Base-by-base conservation (phyloP, 805 yeast species). In the Candida michaelii region DNA sequence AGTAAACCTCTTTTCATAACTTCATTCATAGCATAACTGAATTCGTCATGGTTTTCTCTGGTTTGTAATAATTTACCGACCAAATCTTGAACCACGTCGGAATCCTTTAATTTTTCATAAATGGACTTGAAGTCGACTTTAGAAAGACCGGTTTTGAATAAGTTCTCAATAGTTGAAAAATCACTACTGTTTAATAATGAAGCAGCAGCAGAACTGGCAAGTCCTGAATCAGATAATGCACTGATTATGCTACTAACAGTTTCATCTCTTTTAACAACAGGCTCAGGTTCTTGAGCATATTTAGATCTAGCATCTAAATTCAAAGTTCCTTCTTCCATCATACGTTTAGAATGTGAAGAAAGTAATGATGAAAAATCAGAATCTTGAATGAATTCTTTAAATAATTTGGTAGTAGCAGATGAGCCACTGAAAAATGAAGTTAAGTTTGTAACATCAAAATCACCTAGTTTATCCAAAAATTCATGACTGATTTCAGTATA, bases 101-200 rank as follows among this genome's bases (percentile, higher is more conserved):
- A 60, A 33, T 53, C 52, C 43, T 60, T 61, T 35, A 63, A 50
- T 12, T 56, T 45, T 14, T 45, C 45, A 45, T 51, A 60, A 32
- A 63, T 36, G 5, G 49, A 39, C 4, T 45, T 21, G 46, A 56
- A 58, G 42, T 60, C 50, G 41, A 53, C 51, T 34, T 54, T 53
- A 32, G 46, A 40, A 39, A 62, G 41, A n/a, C 61, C 49, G 27
- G 54, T 46, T 10, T 51, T 32, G 6, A 60, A 32, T 30, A 63
- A 47, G 11, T 42, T 41, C 10, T 53, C 43, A 34, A 59, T 59
- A 27, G 55, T 51, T 9, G 49, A 49, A 18, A 49, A 40, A 4
- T 46, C 33, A n/a, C 25, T 45, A 47, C 57, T 58, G 39, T 56
- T 58, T 35, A 58, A 47, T 14, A 63, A 50, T 5, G 54, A 48